A percentile compares a stretch with the other conserved stretches of the same genome.
Evolutionary conservation across 345 rosid species (phyloP).

Genomic region (Raphanus raphanistrum): DNA sequence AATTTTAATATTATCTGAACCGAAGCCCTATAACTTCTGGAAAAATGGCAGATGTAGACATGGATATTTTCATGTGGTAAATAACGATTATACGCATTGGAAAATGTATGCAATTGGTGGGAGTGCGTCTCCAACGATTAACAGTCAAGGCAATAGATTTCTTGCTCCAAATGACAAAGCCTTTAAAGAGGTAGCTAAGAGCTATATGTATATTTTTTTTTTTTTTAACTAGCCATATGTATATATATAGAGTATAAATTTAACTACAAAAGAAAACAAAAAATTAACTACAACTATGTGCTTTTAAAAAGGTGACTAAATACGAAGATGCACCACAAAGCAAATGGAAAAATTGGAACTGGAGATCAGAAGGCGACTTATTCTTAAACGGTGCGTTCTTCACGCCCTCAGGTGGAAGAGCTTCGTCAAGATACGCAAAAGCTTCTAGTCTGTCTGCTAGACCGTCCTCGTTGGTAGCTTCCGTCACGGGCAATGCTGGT

Average conservation of each 20-base stretch:
- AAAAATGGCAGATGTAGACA: conserved; percentile 50
- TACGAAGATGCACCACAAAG: conserved; percentile 53
- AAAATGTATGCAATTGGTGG: conserved; percentile 73
- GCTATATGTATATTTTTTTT: neutral
- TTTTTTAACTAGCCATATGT: neutral
- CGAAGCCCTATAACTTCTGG: neutral
- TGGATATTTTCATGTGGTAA: conserved; percentile 72
- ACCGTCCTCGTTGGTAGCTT: conserved; percentile 51
- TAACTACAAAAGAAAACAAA: neutral
- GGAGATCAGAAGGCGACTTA: conserved; percentile 63
- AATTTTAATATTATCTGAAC: neutral
- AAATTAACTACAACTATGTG: neutral
- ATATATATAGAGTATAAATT: neutral
- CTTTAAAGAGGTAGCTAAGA: conserved; percentile 48
- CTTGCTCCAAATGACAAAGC: conserved; percentile 46
- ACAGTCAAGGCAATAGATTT: conserved; percentile 69
- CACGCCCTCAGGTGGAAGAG: conserved; percentile 46
- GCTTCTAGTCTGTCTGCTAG: conserved; percentile 63
- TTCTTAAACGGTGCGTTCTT: conserved; percentile 65
- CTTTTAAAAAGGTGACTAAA: conserved; percentile 49
- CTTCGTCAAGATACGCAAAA: conserved; percentile 59
- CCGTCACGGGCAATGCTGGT: conserved; percentile 57
- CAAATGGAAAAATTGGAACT: conserved; percentile 61
- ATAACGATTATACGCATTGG: conserved; percentile 69
- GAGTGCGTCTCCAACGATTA: conserved; percentile 65